Conservation (phyloP, 2,329 filamentous ascomycete species). For the Xylariaceae sp. region DNA sequence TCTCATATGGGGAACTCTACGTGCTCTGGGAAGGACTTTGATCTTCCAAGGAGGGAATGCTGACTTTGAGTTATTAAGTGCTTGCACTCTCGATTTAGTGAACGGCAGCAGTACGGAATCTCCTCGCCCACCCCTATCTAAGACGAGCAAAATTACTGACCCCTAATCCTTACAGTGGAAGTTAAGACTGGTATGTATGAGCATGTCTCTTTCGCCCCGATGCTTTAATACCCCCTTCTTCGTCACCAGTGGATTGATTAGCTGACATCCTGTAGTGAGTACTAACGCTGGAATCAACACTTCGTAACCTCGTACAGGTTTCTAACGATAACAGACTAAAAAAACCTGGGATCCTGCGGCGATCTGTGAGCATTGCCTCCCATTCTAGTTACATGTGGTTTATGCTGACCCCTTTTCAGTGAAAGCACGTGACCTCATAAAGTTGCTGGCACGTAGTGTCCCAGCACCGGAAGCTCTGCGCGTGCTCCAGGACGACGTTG, state of each 20-base stretch:
- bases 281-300: background rate
- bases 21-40: background rate
- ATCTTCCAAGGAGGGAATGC: background rate
- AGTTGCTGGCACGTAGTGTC: constrained; percentile 83
- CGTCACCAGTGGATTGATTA: background rate
- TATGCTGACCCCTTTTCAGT: constrained; percentile 36
- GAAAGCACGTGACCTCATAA: constrained; percentile 90
- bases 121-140: background rate
- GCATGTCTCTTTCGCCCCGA: background rate
- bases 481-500: constrained; percentile 86
- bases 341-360: constrained; percentile 66
- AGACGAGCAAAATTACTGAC: constrained; percentile 2
- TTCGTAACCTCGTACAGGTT: background rate
- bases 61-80: constrained; percentile 31
- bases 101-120: constrained; percentile 53
- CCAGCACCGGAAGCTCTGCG: constrained; percentile 90
- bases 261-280: constrained; percentile 15
- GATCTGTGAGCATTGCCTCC: constrained; percentile 46
- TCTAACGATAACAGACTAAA: constrained; percentile 12
- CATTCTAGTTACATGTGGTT: background rate
- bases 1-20: background rate
- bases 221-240: background rate
- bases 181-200: constrained; percentile 15
- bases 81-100: constrained; percentile 87
- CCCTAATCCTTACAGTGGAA: constrained; percentile 6